These are phyloP conservation scores for Porcisia deanei DNA, from an alignment of 208 protist genomes.

Conservation along the genomic window DNA sequence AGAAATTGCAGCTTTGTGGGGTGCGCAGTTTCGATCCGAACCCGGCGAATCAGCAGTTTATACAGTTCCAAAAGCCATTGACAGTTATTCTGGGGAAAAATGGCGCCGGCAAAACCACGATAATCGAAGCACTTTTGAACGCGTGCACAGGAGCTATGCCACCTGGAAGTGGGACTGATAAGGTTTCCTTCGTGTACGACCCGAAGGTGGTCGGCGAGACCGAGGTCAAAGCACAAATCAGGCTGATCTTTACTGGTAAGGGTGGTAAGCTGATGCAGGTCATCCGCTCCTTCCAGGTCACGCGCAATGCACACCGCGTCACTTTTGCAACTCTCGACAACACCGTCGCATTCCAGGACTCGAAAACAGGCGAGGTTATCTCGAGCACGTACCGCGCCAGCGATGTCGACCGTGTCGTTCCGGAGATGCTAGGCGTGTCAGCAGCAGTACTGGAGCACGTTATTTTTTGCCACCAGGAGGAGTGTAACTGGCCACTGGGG, in stretches of 20 bases:
- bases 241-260: conserved; percentile 90
- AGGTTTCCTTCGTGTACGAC: conserved; percentile 98
- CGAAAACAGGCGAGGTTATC: conserved; percentile 74
- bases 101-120: conserved; percentile 97
- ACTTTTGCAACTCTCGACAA: conserved; percentile 94
- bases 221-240: conserved; percentile 98
- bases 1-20: conserved; percentile 96
- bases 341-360: conserved; percentile 92
- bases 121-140: conserved; percentile 98
- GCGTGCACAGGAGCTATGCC: conserved; percentile 97
- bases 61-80: conserved; percentile 98
- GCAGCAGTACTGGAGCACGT: conserved; percentile 98
- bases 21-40: conserved; percentile 97
- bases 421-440: conserved; percentile 97
- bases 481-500: conserved; percentile 97
- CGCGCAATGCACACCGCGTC: conserved; percentile 85
- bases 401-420: conserved; percentile 96
- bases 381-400: conserved; percentile 88
- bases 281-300: conserved; percentile 92
- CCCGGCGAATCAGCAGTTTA: conserved; percentile 71
- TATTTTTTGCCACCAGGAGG: conserved; percentile 98
- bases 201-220: conserved; percentile 94
- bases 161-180: conserved; percentile 89
- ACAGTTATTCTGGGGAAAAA: conserved; percentile 99
- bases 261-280: conserved; percentile 89